Base-by-base conservation (phyloP, 257 asterid species). In the Gentiana dahurica region DNA sequence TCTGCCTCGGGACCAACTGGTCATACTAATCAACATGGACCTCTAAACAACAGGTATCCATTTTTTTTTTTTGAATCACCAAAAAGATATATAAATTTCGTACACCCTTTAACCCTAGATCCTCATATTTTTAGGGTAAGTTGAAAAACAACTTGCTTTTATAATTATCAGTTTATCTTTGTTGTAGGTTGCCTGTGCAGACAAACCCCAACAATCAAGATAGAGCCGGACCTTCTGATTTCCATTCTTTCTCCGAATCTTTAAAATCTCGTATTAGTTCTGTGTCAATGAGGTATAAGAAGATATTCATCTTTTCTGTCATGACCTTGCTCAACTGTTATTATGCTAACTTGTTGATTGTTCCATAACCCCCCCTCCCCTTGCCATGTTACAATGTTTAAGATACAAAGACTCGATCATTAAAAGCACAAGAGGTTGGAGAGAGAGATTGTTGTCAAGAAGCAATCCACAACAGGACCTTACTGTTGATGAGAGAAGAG, bases 401-500 rank as follows among this genome's bases (percentile, higher is more conserved):
- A 87, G 96, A 65, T 87, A 82, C 82, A 87, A 85, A 77, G 95
- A 85, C 12, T 79, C 95, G 2, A 78, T 91, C 71, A 79, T 81
- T 5, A 91, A 83, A 81, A 87, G 88, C 83, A 87, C 96, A 34
- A 81, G 85, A 73, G 87, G 98, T 54, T 91, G 94, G 98, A 91
- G 80, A 75, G 98, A 91, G 81, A 87, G 81, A 69, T 78, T 87
- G 63, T 87, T 91, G 66, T 71, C 95, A 39, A 86, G 94, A 49
- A 81, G 77, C 70, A 79, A 53, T 65, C 45, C 87, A 34, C 54
- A 63, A 1, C 73, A 78, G 4, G 85, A 81, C 47, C 60, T 71
- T 12, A 65, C 73, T 57, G 52, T 75, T 53, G 95, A 79, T 67
- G 65, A 41, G 58, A 79, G 67, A 71, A 69, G 75, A 65, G 90